Conservation (phyloP, 2,329 filamentous ascomycete species). For the Aschersonia sp. region DNA sequence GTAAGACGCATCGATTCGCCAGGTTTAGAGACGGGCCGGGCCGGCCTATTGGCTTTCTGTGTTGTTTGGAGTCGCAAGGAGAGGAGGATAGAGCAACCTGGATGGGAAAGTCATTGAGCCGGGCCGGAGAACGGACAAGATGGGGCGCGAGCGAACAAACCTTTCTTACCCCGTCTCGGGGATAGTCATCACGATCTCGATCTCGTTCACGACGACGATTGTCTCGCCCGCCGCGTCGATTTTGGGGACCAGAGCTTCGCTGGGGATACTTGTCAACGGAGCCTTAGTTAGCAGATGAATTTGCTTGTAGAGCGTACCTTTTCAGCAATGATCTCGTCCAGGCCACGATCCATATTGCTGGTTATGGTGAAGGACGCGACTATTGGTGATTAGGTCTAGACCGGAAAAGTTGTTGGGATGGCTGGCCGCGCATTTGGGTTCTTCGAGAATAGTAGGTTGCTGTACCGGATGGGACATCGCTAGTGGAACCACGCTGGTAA, state of each 20-base stretch:
- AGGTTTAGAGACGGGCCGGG: constrained; percentile 14
- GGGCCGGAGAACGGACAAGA: not conserved
- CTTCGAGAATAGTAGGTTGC: no score
- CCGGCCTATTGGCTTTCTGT: constrained; percentile 12
- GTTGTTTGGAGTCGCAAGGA: constrained; percentile 4
- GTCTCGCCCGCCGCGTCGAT: constrained; percentile 20
- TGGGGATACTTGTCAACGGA: constrained; percentile 4
- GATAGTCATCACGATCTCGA: constrained; percentile 32
- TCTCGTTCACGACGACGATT: constrained; percentile 19
- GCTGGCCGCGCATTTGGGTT: no score
- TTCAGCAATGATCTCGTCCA: constrained; percentile 42
- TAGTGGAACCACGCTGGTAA: no score
- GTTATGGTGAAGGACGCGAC: not conserved
- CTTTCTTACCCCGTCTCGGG: constrained; percentile 85
- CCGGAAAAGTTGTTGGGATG: no score
- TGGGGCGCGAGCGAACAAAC: constrained; percentile 26
- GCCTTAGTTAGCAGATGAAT: not conserved
- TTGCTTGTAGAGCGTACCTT: constrained; percentile 14
- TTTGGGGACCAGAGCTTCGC: constrained; percentile 20
- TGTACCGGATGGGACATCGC: no score
- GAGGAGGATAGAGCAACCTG: constrained; percentile 21
- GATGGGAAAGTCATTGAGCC: constrained; percentile 2
- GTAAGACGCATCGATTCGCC: constrained; percentile 14
- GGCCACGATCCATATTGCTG: constrained; percentile 32
- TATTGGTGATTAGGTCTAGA: no score